A percentile compares a stretch with the other conserved stretches of the same genome.
Evolutionary conservation across 257 asterid species (phyloP).

Genomic region (Asclepias syriaca): DNA sequence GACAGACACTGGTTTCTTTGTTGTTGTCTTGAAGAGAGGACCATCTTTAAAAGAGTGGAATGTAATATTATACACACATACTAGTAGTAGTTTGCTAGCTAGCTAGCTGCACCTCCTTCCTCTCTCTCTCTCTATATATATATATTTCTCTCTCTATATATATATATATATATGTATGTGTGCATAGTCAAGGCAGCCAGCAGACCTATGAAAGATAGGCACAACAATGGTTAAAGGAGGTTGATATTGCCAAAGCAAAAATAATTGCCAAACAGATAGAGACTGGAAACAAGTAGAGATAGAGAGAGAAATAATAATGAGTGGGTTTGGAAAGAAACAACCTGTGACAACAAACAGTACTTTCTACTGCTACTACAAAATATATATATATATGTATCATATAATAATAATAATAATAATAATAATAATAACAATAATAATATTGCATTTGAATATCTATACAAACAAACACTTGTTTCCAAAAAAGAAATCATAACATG

Average conservation of each 20-base stretch:
- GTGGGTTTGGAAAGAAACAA: conserved; percentile 21
- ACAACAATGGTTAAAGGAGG: conserved; percentile 25
- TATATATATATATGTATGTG: background rate
- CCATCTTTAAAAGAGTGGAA: conserved; percentile 32
- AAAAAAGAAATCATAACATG: conserved; percentile 6
- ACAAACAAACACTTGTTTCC: conserved; percentile 9
- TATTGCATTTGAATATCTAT: conserved; percentile 2
- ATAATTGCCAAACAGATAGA: conserved; percentile 33
- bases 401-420: too few species aligned
- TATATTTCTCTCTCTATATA: background rate
- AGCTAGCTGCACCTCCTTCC: background rate
- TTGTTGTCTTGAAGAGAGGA: conserved; percentile 33
- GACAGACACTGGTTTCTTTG: conserved; percentile 25
- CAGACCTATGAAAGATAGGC: conserved; percentile 16
- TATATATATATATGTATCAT: background rate
- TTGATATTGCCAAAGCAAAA: conserved; percentile 48
- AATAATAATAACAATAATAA: too few species aligned
- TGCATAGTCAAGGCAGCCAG: conserved; percentile 15
- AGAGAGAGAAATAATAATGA: background rate
- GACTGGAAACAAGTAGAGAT: conserved; percentile 10
- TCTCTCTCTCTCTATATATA: too few species aligned
- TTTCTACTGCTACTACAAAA: background rate
- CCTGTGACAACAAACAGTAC: conserved; percentile 35
- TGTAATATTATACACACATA: background rate
- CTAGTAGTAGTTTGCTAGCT: background rate